Evolutionary conservation across 441 rosid genomes (phyloP), one percentile per base, ranked within the genome.

Genomic region (Populus hybrid): DNA sequence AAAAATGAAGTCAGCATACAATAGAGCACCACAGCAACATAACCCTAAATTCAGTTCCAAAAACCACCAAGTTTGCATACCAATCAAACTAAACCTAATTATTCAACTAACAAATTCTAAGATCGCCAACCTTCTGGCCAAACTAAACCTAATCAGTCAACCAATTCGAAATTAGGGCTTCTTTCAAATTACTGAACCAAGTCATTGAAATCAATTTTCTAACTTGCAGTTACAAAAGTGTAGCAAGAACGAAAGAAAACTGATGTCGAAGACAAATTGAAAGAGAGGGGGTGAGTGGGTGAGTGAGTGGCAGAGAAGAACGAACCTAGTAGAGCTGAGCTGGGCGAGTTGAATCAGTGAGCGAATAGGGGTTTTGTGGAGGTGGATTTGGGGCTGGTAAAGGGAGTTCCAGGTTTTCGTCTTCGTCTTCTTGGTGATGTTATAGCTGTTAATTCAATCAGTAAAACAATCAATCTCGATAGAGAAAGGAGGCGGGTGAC

Each of bases 301-400:
- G 18, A 28, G 30, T 28, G 30, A 28, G 30, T 3, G 30, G 35
- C 6, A 42, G 10, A 35, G 30, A 3, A 67, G 73, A 68, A 54
- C 67, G 68, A 35, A 76, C 73, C 79, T 28, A 59, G 79, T 69
- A 11, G 68, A 54, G 6, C 14, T 5, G 66, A 50, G 64, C 0
- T 1, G 34, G 12, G 24, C 50, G 67, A 76, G 28, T 34, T 68
- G 73, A 68, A 32, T 68, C 50, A 34, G 35, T n/a, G n/a, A 38
- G 18, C 30, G 23, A 59, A 9, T 74, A 36, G 68, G 70, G 76
- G 16, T 54, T 69, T 11, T 10, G 32, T 66, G 69, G 32, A 66
- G 69, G n/a, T 2, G 16, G 61, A 54, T 54, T 16, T 16, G 61
- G 8, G n/a, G 61, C 61, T 16, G 61, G n/a, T 54, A 16, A 54